These are phyloP conservation scores for Colletotrichum acutatum DNA, from an alignment of 2,329 filamentous ascomycete species.

Conservation along the genomic window DNA sequence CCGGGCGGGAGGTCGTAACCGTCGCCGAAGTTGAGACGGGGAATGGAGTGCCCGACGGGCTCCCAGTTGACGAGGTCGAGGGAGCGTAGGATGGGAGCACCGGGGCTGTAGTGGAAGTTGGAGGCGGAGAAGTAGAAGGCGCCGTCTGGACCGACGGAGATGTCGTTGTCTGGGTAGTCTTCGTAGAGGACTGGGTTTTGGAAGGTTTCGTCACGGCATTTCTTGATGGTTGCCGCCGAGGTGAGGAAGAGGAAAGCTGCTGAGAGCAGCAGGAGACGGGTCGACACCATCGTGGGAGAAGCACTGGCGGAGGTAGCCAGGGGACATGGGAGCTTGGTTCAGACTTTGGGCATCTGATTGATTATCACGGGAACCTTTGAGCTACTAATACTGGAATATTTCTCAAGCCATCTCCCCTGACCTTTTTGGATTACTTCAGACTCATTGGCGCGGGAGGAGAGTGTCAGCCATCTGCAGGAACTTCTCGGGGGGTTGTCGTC, in stretches of 20 bases:
- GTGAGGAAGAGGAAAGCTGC: neutral
- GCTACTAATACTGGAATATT: neutral
- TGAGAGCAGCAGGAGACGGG: neutral
- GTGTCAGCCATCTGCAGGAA: constrained; percentile 1
- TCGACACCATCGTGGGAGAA: neutral
- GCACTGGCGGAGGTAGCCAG: neutral
- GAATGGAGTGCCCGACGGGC: constrained; percentile 56
- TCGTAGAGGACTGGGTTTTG: constrained; percentile 65
- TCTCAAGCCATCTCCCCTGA: neutral
- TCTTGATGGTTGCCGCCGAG: neutral
- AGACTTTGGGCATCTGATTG: neutral
- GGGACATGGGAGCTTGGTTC: neutral
- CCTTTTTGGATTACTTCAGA: neutral
- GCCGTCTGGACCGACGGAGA: constrained; percentile 60
- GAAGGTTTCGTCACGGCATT: constrained; percentile 43
- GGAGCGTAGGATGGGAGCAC: constrained; percentile 65
- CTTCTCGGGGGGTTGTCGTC: constrained; percentile 10
- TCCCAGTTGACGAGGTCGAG: constrained; percentile 66
- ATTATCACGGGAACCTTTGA: neutral
- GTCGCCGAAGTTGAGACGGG: constrained; percentile 56
- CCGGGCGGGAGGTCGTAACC: constrained; percentile 56
- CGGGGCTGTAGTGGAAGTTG: constrained; percentile 66
- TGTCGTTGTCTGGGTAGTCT: constrained; percentile 65
- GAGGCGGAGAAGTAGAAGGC: constrained; percentile 67
- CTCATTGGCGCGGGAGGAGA: neutral